Evolutionary conservation across 129 eudicot genomes (phyloP), one percentile per base, ranked within the genome.

Genomic region (Flaveria sonorensis): DNA sequence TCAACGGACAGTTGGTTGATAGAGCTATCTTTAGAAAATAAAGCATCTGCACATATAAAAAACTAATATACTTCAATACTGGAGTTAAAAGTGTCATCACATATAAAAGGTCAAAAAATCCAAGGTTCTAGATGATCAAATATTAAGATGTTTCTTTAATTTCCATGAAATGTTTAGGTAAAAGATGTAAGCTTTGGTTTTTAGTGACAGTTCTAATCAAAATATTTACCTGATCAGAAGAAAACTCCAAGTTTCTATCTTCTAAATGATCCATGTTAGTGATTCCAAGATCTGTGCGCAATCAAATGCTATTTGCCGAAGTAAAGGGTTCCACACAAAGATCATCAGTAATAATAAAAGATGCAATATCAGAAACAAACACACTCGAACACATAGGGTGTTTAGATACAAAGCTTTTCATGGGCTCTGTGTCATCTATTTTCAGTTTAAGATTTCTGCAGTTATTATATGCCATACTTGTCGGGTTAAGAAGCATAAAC

Each of bases 401-500:
- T n/a, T n/a, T n/a, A n/a, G n/a, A n/a, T n/a, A n/a, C n/a, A n/a
- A 18, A 75, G n/a, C 69, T 60, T 23, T 68, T 52, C 24, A 36
- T 55, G 13, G 75, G 65, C 43, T 50, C 42, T 7, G 70, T 52
- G 67, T 83, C 83, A 10, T 71, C 79, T 18, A 78, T 10, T 19
- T 83, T 73, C 4, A 78, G 57, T 48, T 73, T 83, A 65, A 78
- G 61, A 5, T 68, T 47, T 7, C 43, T 18, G 68, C 65, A 67
- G 7, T 3, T 47, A 53, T 28, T 21, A n/a, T 21, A 73, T 0
- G 42, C 55, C 39, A 72, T 28, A 68, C 55, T 83, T 39, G 71
- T 79, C n/a, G 89, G 86, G 19, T 71, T 50, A 45, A 86, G 82
- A 57, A 86, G 71, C 80, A 79, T 75, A 18, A 0, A 8, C 55